phyloP scores from a whole-genome alignment of 2,329 filamentous ascomycete species.

The Scytalidium sp. region DNA sequence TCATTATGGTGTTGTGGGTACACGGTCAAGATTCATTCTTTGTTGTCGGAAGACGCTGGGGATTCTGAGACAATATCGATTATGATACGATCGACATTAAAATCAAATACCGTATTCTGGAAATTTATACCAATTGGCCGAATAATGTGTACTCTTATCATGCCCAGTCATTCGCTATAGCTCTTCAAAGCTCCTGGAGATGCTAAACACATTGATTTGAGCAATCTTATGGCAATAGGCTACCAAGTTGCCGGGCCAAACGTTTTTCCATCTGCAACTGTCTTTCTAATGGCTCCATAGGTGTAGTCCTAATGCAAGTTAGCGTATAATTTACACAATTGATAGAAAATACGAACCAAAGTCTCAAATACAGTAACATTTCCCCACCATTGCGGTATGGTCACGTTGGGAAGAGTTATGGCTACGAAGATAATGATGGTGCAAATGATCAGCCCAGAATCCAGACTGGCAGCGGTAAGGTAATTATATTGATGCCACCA shows the following conservation, averaged over 20 bases:
- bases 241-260: constrained; percentile 1
- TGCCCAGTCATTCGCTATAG: too few species aligned
- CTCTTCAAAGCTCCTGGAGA: too few species aligned
- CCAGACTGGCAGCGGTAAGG: constrained; percentile 65
- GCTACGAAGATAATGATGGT: constrained; percentile 70
- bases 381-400: constrained; percentile 68
- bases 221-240: too few species aligned
- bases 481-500: constrained; percentile 75
- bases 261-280: not conserved
- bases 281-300: not conserved
- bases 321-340: not conserved
- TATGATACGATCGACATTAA: too few species aligned
- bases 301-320: not conserved
- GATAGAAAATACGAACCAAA: constrained; percentile 39
- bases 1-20: too few species aligned
- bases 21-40: too few species aligned
- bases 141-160: too few species aligned
- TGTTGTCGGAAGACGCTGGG: too few species aligned
- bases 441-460: constrained; percentile 63
- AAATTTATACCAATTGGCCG: too few species aligned
- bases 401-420: constrained; percentile 60
- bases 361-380: constrained; percentile 57
- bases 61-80: too few species aligned
- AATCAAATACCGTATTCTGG: too few species aligned
- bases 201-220: too few species aligned